phyloP scores from a whole-genome alignment of 345 rosid genomes.

The Euphorbia pulcherrima region DNA sequence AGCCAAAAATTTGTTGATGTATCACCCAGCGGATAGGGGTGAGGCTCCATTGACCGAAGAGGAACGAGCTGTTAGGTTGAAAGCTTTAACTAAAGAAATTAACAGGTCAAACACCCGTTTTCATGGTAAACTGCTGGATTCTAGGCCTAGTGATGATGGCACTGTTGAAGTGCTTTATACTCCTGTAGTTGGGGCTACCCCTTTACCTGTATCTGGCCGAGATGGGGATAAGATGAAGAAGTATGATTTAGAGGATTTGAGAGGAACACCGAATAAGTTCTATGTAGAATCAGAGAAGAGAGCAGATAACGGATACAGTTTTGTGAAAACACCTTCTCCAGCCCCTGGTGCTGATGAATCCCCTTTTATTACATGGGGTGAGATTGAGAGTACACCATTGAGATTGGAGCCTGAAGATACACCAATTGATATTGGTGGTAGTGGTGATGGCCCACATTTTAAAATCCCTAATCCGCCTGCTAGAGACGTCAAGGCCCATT shows the following conservation, averaged over 20 bases:
- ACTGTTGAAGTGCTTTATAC: slow-evolving; percentile 71
- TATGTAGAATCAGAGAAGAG: slow-evolving; percentile 69
- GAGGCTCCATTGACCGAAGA: slow-evolving; percentile 78
- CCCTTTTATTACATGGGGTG: slow-evolving; percentile 97
- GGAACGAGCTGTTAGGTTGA: slow-evolving; percentile 62
- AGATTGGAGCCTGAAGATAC: slow-evolving; percentile 86
- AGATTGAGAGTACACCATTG: slow-evolving; percentile 94
- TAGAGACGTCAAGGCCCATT: slow-evolving; percentile 80
- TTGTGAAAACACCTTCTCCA: slow-evolving; percentile 91
- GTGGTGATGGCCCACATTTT: slow-evolving; percentile 76
- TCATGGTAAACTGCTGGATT: slow-evolving; percentile 83
- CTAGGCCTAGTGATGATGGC: slow-evolving; percentile 79
- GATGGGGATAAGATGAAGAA: slow-evolving; percentile 70
- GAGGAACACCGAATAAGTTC: slow-evolving; percentile 77
- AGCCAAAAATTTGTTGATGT: slow-evolving; percentile 89
- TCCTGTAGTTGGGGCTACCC: slow-evolving; percentile 71
- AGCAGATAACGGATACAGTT: slow-evolving; percentile 81
- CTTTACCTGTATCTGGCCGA: slow-evolving; percentile 55
- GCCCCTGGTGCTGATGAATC: slow-evolving; percentile 90
- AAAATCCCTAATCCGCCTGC: slow-evolving; percentile 65
- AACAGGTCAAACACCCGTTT: slow-evolving; percentile 63
- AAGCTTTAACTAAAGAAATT: slow-evolving; percentile 75
- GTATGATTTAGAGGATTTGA: slow-evolving; percentile 84
- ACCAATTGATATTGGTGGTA: slow-evolving; percentile 84
- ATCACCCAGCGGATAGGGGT: slow-evolving; percentile 84